Percentiles rank a stretch among this genome's conserved stretches.
Evolutionary conservation across 768 basidiomycete genomes (phyloP).

Genomic region (Porpolomopsis calyptriformis): DNA sequence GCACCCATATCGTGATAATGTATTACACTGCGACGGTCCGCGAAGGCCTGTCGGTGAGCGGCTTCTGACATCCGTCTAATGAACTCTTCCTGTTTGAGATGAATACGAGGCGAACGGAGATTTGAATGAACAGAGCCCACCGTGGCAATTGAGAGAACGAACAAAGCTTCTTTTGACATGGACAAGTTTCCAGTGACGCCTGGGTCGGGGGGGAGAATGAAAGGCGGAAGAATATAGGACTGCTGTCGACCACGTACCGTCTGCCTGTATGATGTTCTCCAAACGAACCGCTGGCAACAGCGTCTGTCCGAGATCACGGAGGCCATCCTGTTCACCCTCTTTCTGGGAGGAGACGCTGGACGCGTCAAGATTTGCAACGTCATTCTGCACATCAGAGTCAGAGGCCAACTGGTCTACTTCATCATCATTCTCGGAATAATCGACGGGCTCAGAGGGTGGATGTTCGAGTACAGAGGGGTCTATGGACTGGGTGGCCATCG

Average conservation of each 20-base stretch:
- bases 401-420: conserved; percentile 61
- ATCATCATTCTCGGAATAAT: conserved; percentile 42
- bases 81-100: conserved; percentile 63
- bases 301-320: conserved; percentile 27
- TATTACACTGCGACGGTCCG: conserved; percentile 46
- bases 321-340: conserved; percentile 17
- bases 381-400: conserved; percentile 33
- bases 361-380: conserved; percentile 9
- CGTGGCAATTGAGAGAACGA: conserved; percentile 65
- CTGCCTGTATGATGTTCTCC: conserved; percentile 71
- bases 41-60: conserved; percentile 53
- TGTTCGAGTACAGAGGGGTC: conserved; percentile 6
- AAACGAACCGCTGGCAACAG: conserved; percentile 55
- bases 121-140: conserved; percentile 28
- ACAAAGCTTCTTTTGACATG: conserved; percentile 67
- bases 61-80: conserved; percentile 65
- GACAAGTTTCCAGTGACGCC: conserved; percentile 52
- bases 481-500: background rate
- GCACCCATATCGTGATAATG: conserved; percentile 70
- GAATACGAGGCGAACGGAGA: background rate
- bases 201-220: conserved; percentile 18
- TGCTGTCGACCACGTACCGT: conserved; percentile 37
- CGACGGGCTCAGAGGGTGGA: background rate
- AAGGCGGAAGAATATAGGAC: background rate
- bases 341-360: conserved; percentile 12